A percentile compares a stretch with the other conserved stretches of the same genome.
These are phyloP conservation scores for Cryphonectria nitschkei DNA, from an alignment of 2,329 filamentous ascomycete genomes.

Conservation along the genomic window DNA sequence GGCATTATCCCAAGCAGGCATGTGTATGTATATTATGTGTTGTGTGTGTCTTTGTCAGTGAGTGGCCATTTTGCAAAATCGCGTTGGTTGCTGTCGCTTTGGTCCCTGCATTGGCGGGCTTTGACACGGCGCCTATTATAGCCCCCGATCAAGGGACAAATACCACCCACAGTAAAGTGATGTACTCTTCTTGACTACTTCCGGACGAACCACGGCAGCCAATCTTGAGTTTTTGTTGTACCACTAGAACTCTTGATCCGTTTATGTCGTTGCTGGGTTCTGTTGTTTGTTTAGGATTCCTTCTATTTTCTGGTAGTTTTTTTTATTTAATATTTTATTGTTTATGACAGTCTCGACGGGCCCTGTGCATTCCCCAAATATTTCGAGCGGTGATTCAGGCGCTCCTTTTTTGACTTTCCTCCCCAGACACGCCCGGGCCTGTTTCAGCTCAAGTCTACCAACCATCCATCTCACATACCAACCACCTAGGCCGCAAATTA, in stretches of 20 bases:
- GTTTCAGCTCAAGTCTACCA: slow-evolving; percentile 17
- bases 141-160: neutral
- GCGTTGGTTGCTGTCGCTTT: neutral
- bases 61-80: neutral
- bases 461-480: no score
- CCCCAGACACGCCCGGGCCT: slow-evolving; percentile 10
- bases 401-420: neutral
- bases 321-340: no score
- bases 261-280: neutral
- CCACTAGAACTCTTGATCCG: no score
- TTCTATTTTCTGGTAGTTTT: neutral
- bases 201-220: neutral
- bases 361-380: neutral
- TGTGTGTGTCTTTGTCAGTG: neutral
- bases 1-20: neutral
- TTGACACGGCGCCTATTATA: slow-evolving; percentile 5
- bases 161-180: no score
- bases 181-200: neutral
- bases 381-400: neutral
- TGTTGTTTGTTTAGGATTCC: neutral
- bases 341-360: neutral
- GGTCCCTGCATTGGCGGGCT: slow-evolving; percentile 6
- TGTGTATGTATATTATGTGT: neutral
- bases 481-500: neutral
- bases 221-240: no score